Percentiles rank a stretch among this genome's conserved stretches.
phyloP scores from a whole-genome alignment of 495 filamentous ascomycete species.

The Neurospora sp. region DNA sequence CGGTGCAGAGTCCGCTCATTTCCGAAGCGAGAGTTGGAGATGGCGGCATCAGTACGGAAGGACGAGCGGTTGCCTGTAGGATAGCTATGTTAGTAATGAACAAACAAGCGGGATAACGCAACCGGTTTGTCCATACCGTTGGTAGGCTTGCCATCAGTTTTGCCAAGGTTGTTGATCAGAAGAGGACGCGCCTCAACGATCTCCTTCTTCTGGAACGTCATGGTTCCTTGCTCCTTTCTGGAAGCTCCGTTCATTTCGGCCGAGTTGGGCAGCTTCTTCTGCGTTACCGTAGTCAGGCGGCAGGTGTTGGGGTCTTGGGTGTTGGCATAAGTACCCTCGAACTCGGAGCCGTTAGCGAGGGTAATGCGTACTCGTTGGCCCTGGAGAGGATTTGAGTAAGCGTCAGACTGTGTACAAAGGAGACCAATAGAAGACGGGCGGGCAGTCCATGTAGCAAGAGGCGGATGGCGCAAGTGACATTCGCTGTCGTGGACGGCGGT shows the following conservation, averaged over 20 bases:
- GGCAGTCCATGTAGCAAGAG: not conserved
- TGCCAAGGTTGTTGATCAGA: conserved; percentile 34
- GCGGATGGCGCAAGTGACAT: not conserved
- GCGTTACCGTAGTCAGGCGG: conserved; percentile 75
- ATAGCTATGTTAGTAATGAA: not conserved
- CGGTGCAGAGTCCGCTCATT: conserved; percentile 71
- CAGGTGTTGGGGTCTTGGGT: conserved; percentile 52
- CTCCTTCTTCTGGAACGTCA: conserved; percentile 76
- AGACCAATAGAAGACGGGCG: not conserved
- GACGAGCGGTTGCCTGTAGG: conserved; percentile 32
- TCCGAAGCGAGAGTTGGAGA: conserved; percentile 59
- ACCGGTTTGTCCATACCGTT: conserved; percentile 54
- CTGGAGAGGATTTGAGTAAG: conserved; percentile 32
- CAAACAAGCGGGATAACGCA: not conserved
- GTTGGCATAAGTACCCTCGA: conserved; percentile 53
- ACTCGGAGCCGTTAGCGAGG: conserved; percentile 61
- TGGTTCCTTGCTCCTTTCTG: conserved; percentile 42
- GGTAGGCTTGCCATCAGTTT: conserved; percentile 40
- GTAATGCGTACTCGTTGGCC: conserved; percentile 58
- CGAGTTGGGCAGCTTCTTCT: conserved; percentile 37
- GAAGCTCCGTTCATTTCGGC: conserved; percentile 33
- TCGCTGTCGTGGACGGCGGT: not conserved
- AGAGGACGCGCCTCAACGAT: conserved; percentile 52
- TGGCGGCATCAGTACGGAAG: conserved; percentile 84
- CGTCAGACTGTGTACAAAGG: not conserved